Conservation (phyloP, 352 stramenopile genomes). For the Paralagenidium karlingii region DNA sequence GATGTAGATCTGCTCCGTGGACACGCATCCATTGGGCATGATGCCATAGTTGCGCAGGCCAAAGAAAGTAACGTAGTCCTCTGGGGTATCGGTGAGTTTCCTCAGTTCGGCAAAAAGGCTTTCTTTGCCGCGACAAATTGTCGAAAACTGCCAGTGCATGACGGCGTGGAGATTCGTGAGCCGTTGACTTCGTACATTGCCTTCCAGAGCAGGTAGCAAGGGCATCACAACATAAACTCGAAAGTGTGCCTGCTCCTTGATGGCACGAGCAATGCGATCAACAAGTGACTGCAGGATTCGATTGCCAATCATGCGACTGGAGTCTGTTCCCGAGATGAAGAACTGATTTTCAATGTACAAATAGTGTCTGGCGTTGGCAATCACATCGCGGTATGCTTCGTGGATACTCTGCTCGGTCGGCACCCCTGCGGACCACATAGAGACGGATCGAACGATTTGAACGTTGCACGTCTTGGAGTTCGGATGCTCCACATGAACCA, state of each 20-base stretch:
- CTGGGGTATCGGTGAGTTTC: constrained; percentile 41
- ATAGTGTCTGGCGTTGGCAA: constrained; percentile 66
- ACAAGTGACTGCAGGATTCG: constrained; percentile 74
- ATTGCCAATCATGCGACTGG: constrained; percentile 66
- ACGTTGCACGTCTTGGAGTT: constrained; percentile 64
- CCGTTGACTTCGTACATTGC: constrained; percentile 71
- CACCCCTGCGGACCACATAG: constrained; percentile 78
- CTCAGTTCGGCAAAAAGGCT: constrained; percentile 62
- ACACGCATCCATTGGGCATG: constrained; percentile 57
- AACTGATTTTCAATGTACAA: constrained; percentile 93
- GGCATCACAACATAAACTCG: constrained; percentile 82
- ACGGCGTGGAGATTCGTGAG: constrained; percentile 77
- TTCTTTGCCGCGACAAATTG: constrained; percentile 67
- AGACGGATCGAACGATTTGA: constrained; percentile 75
- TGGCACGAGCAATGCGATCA: constrained; percentile 65
- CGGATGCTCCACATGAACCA: constrained; percentile 54
- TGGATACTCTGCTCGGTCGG: constrained; percentile 76
- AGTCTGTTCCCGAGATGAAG: constrained; percentile 78
- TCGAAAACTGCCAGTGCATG: constrained; percentile 85
- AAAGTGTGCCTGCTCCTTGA: constrained; percentile 59
- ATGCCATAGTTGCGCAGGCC: constrained; percentile 75
- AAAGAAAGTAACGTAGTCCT: constrained; percentile 78
- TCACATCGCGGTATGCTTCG: constrained; percentile 71
- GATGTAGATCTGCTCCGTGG: constrained; percentile 88
- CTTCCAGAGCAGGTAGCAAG: constrained; percentile 68